phyloP scores from a whole-genome alignment of 768 basidiomycete species.

The Boletus subcaerulescens region DNA sequence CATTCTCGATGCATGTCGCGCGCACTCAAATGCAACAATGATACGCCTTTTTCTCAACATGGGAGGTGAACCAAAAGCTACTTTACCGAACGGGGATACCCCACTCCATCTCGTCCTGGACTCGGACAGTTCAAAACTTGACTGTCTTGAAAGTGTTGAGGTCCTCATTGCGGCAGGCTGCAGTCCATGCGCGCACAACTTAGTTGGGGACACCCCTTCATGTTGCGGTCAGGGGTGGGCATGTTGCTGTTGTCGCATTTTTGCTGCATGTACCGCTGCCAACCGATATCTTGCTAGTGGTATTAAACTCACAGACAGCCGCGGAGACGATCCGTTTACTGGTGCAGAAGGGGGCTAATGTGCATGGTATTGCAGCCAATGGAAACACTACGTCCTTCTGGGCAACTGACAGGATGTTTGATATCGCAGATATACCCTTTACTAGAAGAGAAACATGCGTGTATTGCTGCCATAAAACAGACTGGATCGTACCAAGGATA shows the following conservation, averaged over 20 bases:
- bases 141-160: background rate
- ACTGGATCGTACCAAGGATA: too few species aligned
- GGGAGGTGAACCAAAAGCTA: background rate
- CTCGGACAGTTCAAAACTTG: background rate
- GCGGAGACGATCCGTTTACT: background rate
- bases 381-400: background rate
- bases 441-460: too few species aligned
- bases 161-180: constrained; percentile 5
- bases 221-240: background rate
- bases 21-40: background rate
- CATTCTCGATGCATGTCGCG: background rate
- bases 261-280: background rate
- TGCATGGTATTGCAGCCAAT: background rate
- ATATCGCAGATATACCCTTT: too few species aligned
- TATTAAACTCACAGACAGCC: too few species aligned
- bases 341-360: background rate
- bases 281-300: background rate
- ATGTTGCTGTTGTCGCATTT: background rate
- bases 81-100: background rate
- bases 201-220: background rate
- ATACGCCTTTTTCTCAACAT: background rate
- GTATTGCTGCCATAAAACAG: too few species aligned
- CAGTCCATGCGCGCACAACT: background rate
- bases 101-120: background rate
- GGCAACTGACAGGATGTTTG: too few species aligned